Evolutionary conservation across 345 rosid genomes (phyloP).

Genomic region (Capsella bursapastoris): DNA sequence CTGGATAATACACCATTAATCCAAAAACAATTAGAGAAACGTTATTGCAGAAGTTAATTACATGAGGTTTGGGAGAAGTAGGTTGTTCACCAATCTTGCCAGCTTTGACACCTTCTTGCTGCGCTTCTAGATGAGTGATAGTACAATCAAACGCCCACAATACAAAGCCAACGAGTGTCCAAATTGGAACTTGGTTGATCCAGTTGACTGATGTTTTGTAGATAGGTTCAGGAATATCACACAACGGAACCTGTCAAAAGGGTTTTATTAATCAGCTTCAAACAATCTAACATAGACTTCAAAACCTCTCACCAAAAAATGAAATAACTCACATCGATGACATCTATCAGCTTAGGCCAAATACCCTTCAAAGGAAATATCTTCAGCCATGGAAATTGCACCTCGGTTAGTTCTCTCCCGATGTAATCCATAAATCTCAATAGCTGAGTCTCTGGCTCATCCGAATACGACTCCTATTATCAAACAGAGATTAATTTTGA

Average conservation of each 20-base stretch:
- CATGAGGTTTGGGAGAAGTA: not conserved
- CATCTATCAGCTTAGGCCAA: slow-evolving; percentile 39
- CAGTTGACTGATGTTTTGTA: not conserved
- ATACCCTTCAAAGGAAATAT: slow-evolving; percentile 16
- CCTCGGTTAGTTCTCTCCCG: slow-evolving; percentile 49
- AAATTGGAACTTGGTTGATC: not conserved
- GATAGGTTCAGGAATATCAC: not conserved
- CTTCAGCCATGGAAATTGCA: slow-evolving; percentile 59
- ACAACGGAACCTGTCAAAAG: no score
- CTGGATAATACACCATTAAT: no score
- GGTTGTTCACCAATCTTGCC: not conserved
- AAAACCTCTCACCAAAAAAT: no score
- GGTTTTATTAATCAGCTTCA: no score
- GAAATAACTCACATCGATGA: slow-evolving; percentile 42
- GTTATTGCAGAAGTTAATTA: not conserved
- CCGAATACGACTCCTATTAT: slow-evolving; percentile 47
- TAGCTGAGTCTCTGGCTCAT: slow-evolving; percentile 32
- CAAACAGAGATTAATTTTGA: not conserved
- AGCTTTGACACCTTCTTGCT: not conserved
- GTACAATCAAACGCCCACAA: not conserved
- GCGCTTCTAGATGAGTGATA: not conserved
- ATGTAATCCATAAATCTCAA: slow-evolving; percentile 55
- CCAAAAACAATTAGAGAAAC: no score
- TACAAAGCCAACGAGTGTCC: not conserved
- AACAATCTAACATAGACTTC: no score